Base-by-base conservation (phyloP, 495 filamentous ascomycete species). In the Hypomontagnella submonticulosa region DNA sequence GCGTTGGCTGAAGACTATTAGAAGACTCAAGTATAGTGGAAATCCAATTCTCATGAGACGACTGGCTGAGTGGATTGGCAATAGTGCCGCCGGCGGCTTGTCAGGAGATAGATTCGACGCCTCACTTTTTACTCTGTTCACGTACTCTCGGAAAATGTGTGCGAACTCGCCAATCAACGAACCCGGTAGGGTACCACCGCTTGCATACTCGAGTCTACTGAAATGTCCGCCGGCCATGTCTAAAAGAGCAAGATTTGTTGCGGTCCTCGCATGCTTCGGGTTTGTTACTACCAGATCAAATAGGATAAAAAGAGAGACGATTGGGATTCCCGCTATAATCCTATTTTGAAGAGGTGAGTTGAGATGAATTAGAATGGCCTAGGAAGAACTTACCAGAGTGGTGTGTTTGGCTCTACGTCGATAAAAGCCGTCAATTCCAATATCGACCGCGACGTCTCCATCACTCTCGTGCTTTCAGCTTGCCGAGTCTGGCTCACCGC, bases 211-310 rank as follows among this genome's bases (percentile, higher is more conserved):
- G 8, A 74, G 53, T n/a, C 72, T 54, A 38, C 69, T 72, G 27
- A 78, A 78, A 49, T 76, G 71, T 0, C 73, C 75, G 2, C 65
- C 75, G n/a, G 33, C 59, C 18, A 76, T 69, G 30, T 75, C 75
- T 2, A 79, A 57, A 15, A 77, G 64, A 16, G 63, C 53, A 2
- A 79, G 49, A 42, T 79, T 79, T 3, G 63, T 66, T 34, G 46
- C 64, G 1, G 76, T 78, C 36, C 76, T 76, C n/a, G 73, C 55
- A 50, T 78, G 74, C 19, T 40, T 44, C 13, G 77, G 77, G 38
- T 79, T 77, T 50, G 77, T 75, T n/a, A 79, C 66, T 4, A 79
- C 71, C 32, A 78, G 69, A 19, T 79, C 77, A 38, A 79, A 79
- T n/a, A 79, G 58, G 32, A 79, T 70, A 30, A 79, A 79, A 12